Percentiles rank a stretch among this genome's conserved stretches.
These are phyloP conservation scores for Cyclanthera cordifolia DNA, from an alignment of 306 rosid genomes.

Conservation along the genomic window DNA sequence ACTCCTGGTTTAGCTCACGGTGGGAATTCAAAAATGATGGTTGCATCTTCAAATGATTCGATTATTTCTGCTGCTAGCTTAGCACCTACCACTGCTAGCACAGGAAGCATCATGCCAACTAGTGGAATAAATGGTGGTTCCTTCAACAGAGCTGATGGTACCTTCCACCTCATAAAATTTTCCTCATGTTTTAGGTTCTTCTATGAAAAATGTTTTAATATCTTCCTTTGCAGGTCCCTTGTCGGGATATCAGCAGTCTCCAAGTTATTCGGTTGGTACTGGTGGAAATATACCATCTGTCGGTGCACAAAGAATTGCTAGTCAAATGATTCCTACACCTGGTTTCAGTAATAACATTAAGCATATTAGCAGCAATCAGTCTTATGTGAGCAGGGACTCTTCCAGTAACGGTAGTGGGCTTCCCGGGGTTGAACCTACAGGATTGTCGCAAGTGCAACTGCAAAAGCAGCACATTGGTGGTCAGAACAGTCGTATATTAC, in stretches of 20 bases:
- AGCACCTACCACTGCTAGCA: slow-evolving; percentile 42
- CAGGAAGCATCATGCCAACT: slow-evolving; percentile 50
- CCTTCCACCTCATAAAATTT: slow-evolving; percentile 15
- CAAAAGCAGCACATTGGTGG: slow-evolving; percentile 62
- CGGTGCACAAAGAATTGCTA: slow-evolving; percentile 50
- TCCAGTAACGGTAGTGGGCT: slow-evolving; percentile 48
- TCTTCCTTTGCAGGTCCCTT: slow-evolving; percentile 44
- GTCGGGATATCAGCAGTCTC: slow-evolving; percentile 71
- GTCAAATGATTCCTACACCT: slow-evolving; percentile 99
- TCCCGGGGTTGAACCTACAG: slow-evolving; percentile 52
- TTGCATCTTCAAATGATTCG: slow-evolving; percentile 56
- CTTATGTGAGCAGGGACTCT: slow-evolving; percentile 52
- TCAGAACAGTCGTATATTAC: slow-evolving; percentile 64
- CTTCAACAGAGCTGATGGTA: slow-evolving; percentile 64
- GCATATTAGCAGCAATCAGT: slow-evolving; percentile 24
- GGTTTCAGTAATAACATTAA: slow-evolving; percentile 52
- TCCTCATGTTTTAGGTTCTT: not conserved
- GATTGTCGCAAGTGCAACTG: slow-evolving; percentile 56
- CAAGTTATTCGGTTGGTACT: slow-evolving; percentile 45
- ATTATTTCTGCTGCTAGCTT: slow-evolving; percentile 42
- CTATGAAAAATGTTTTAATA: slow-evolving; percentile 1
- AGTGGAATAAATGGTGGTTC: slow-evolving; percentile 48
- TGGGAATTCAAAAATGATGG: slow-evolving; percentile 59
- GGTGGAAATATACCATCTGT: slow-evolving; percentile 59
- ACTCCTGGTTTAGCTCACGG: slow-evolving; percentile 79